Evolutionary conservation across 2,329 filamentous ascomycete genomes (phyloP), one percentile per base, ranked within the genome.

Genomic region (Emmonsiellopsis sp.): DNA sequence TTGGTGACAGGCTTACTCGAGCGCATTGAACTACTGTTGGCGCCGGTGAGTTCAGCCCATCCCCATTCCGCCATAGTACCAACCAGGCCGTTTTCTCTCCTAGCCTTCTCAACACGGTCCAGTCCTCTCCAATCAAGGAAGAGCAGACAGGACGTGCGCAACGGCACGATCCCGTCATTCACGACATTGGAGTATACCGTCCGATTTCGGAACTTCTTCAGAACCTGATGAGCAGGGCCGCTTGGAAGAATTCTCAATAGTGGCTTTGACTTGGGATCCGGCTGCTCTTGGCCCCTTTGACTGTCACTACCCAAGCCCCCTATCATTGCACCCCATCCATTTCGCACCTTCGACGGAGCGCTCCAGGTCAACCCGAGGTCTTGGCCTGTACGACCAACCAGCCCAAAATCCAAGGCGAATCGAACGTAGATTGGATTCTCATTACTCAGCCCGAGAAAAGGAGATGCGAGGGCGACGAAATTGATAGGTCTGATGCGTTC

Each of bases 351-450:
- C 0, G 87, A 92, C 6, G 92, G 92, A 11, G 92, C 85, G 62
- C 89, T 83, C 93, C 93, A 98, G 1, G 91, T 95, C 56, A 98
- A 74, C 21, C 93, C 93, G 7, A 98, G 77, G 71, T 98, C 93
- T 68, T 97, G 89, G 6, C 93, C 93, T 2, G 93, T 96, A 52
- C 92, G 82, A n/a, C 93, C 93, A 11, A 98, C 92, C 1, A 98
- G 78, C 0, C 93, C 93, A 71, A 97, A 95, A 67, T 98, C 93
- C 3, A 98, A 76, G 0, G 93, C 93, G 68, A 98, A 97, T 63
- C 91, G 95, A 69, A 98, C 88, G 67, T 98, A 98, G 53, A 97
- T 78, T 0, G 93, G 93, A 62, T 98, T 98, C 66, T 98, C 93
- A 66, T 98, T 96, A 69, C 92, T 97, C 39, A 97, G 74, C 0